Conservation (phyloP, 139 green algal species). For the Micractinium conductrix region DNA sequence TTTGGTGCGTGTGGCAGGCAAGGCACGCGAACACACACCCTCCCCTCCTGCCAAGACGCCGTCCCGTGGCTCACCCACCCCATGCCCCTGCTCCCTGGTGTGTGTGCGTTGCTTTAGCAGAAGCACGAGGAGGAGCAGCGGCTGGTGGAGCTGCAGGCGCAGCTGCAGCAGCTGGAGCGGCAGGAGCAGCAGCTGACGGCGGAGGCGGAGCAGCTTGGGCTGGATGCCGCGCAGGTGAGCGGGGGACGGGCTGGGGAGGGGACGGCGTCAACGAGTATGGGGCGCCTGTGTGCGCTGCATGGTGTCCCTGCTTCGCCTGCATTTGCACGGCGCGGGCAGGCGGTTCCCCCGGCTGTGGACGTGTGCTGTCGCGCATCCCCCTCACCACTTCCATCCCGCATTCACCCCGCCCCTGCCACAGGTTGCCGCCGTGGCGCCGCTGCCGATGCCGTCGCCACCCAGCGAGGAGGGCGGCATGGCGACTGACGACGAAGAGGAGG, state of each 20-base stretch:
- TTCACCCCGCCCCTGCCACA: not conserved
- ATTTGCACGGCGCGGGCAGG: too few species aligned
- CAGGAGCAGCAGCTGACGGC: not conserved
- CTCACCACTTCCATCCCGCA: too few species aligned
- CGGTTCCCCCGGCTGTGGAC: too few species aligned
- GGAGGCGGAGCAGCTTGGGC: not conserved
- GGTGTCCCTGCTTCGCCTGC: too few species aligned
- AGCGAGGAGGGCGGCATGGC: constrained; percentile 12
- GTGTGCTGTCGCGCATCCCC: too few species aligned
- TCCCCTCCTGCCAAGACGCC: too few species aligned
- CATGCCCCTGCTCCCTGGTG: not conserved
- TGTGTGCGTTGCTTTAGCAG: not conserved
- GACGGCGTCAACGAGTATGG: too few species aligned
- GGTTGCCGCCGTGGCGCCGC: constrained; percentile 10
- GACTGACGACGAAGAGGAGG: not conserved
- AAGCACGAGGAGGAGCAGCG: constrained; percentile 29
- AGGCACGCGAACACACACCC: too few species aligned
- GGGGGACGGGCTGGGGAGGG: too few species aligned
- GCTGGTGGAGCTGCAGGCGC: constrained; percentile 21
- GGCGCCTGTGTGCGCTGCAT: not conserved
- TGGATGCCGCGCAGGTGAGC: constrained; percentile 1
- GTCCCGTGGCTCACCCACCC: too few species aligned
- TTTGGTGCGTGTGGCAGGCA: too few species aligned
- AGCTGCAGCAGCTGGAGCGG: constrained; percentile 37
- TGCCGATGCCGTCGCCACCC: not conserved